phyloP scores from a whole-genome alignment of 2,329 filamentous ascomycete species.

The Exophiala sp. region DNA sequence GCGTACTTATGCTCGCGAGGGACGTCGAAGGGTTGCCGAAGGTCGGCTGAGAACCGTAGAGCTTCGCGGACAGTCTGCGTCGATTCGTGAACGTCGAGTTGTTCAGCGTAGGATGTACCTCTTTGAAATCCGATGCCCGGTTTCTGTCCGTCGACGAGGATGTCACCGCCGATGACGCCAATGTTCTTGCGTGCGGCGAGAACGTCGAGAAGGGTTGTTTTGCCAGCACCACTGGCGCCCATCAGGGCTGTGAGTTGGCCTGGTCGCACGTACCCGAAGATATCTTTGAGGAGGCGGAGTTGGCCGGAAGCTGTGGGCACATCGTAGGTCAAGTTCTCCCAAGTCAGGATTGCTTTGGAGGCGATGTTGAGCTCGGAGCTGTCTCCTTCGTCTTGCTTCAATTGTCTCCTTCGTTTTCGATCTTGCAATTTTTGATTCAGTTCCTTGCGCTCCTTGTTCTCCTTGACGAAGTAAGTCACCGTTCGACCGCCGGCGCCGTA shows the following conservation, averaged over 20 bases:
- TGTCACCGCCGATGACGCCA: conserved; percentile 61
- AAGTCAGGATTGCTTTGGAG: conserved; percentile 56
- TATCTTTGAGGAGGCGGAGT: conserved; percentile 43
- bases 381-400: conserved; percentile 35
- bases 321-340: conserved; percentile 50
- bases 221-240: conserved; percentile 66
- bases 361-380: conserved; percentile 49
- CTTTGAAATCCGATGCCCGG: conserved; percentile 61
- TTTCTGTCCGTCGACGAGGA: conserved; percentile 58
- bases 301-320: conserved; percentile 48
- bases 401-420: conserved; percentile 38
- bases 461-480: conserved; percentile 40
- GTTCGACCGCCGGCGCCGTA: conserved; percentile 42
- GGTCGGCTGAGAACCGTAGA: conserved; percentile 62
- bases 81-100: conserved; percentile 62
- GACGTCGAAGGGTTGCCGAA: conserved; percentile 59
- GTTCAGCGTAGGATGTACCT: conserved; percentile 63
- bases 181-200: conserved; percentile 64
- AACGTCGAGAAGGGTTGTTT: conserved; percentile 80
- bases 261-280: conserved; percentile 50
- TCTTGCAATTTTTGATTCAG: conserved; percentile 38
- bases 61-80: conserved; percentile 64
- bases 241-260: conserved; percentile 51
- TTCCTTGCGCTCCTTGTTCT: conserved; percentile 37
- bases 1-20: conserved; percentile 60